Conservation (phyloP, 2,329 filamentous ascomycete species). For the Penicillium sp. region DNA sequence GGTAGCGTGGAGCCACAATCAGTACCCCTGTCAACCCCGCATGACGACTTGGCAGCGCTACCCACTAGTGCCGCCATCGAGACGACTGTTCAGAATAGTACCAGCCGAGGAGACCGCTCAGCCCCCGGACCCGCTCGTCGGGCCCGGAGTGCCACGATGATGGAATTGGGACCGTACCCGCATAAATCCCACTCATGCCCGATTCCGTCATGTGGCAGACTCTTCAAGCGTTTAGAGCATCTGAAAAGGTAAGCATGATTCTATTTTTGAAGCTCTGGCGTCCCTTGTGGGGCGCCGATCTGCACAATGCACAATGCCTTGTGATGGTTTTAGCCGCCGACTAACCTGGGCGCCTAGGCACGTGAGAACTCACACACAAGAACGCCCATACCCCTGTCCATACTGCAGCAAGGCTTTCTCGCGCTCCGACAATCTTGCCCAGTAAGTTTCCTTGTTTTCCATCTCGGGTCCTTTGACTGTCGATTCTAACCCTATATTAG, state of each 20-base stretch:
- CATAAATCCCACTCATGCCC: constrained; percentile 98
- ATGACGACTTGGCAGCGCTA: constrained; percentile 68
- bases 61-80: constrained; percentile 62
- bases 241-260: constrained; percentile 81
- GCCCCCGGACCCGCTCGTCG: constrained; percentile 75
- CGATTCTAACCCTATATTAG: constrained; percentile 47
- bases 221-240: constrained; percentile 99
- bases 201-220: constrained; percentile 94
- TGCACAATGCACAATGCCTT: constrained; percentile 29
- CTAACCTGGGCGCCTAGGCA: constrained; percentile 67
- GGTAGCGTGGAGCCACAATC: constrained; percentile 75
- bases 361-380: constrained; percentile 98
- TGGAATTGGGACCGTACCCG: constrained; percentile 94
- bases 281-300: constrained; percentile 19
- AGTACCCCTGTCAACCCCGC: constrained; percentile 61
- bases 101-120: constrained; percentile 55
- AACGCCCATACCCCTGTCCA: constrained; percentile 95
- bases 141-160: constrained; percentile 90
- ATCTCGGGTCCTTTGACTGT: background rate
- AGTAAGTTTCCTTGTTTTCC: constrained; percentile 61
- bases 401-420: constrained; percentile 99
- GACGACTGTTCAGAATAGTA: constrained; percentile 56
- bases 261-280: constrained; percentile 29
- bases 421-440: constrained; percentile 96
- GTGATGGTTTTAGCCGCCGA: constrained; percentile 50